Base-by-base conservation (phyloP, 805 yeast genomes). In the Alloascoidea africana region DNA sequence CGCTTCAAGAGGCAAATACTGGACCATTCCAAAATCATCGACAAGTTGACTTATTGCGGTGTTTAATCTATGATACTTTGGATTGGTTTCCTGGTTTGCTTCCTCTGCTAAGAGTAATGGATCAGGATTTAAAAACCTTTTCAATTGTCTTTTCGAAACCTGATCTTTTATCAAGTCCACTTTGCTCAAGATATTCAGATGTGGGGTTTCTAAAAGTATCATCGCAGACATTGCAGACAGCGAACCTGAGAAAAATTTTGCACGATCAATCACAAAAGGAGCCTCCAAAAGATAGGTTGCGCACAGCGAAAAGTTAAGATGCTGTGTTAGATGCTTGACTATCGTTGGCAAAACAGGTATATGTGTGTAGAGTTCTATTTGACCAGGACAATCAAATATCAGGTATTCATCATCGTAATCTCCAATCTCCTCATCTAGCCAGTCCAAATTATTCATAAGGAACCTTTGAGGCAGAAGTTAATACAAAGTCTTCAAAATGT, bases 21-120 rank as follows among this genome's bases (percentile, higher is more conserved):
- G 96, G 2, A 91, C 96, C 99, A 91, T 91, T 4, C 98, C 98
- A 55, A 91, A 91, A 50, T 91, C 99, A 52, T 91, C 97, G 27
- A 87, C 93, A 46, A 91, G 63, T 44, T 80, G 76, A 0, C 96
- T 96, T 46, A 91, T 86, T 13, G 87, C 70, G 46, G 70, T 70
- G 54, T 85, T 89, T 42, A 91, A 66, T 43, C 65, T 72, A 30
- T 76, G 68, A 51, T 76, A 89, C 49, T 69, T 77, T 34, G 77
- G 75, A 46, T 73, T 73, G 36, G 70, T 59, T 33, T 60, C 63
- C 36, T 63, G 62, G 38, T 67, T 67, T 4, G 64, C 67, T 32
- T 65, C 68, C 32, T 67, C 59, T n/a, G 61, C 61, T 44, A 91
- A 57, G 32, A 91, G 54, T 41, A 83, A 56, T 0, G 98, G 94